phyloP scores from a whole-genome alignment of 768 basidiomycete species.

The Fistulinella prunicolor region DNA sequence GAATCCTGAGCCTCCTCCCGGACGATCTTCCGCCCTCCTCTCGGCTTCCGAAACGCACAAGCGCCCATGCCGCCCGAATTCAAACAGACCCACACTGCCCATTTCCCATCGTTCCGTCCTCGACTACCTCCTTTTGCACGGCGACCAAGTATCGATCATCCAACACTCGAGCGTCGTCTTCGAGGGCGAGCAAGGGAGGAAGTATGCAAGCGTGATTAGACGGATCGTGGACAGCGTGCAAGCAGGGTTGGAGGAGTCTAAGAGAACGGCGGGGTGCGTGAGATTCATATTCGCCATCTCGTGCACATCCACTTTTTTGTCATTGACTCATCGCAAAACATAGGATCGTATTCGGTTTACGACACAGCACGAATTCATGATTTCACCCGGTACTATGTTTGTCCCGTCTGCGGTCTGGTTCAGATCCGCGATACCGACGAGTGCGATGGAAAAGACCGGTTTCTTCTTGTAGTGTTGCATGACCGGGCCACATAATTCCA shows the following conservation, averaged over 20 bases:
- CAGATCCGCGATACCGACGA: no score
- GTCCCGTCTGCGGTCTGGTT: not conserved
- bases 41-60: no score
- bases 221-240: constrained; percentile 79
- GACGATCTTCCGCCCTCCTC: no score
- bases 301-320: no score
- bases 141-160: constrained; percentile 73
- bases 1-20: no score
- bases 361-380: constrained; percentile 89
- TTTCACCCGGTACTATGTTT: constrained; percentile 73
- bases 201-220: constrained; percentile 69
- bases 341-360: constrained; percentile 90
- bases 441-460: constrained; percentile 71
- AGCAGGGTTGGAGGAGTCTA: constrained; percentile 73
- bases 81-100: constrained; percentile 70
- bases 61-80: constrained; percentile 83
- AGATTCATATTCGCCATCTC: no score
- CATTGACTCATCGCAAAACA: no score
- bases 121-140: constrained; percentile 80
- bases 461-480: constrained; percentile 79
- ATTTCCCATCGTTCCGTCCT: constrained; percentile 82
- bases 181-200: constrained; percentile 78
- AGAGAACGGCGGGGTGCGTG: constrained; percentile 57
- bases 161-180: constrained; percentile 82
- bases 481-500: constrained; percentile 53